These are phyloP conservation scores for Phlegmacium glaucopus DNA, from an alignment of 768 basidiomycete genomes.

Conservation along the genomic window DNA sequence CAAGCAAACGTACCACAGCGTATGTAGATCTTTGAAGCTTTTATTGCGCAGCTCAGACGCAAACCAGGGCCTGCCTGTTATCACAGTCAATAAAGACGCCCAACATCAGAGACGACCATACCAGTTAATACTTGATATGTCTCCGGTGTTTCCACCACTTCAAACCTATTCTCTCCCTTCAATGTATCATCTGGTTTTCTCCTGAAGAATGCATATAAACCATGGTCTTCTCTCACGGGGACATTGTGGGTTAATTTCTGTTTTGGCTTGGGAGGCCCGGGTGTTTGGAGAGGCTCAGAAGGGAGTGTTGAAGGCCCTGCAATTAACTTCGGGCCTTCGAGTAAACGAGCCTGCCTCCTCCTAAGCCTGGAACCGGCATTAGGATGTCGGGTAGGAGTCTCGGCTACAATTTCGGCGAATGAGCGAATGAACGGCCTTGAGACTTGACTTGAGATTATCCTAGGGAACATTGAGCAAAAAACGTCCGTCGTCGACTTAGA, in stretches of 20 bases:
- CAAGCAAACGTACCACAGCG: constrained; percentile 88
- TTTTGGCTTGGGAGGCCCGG: constrained; percentile 1
- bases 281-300: constrained; percentile 8
- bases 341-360: no score
- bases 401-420: constrained; percentile 21
- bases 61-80: constrained; percentile 82
- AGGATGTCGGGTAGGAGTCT: constrained; percentile 12
- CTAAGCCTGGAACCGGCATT: neutral
- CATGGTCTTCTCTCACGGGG: constrained; percentile 56
- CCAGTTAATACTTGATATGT: constrained; percentile 26
- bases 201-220: constrained; percentile 76
- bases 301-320: no score
- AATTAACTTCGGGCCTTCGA: no score
- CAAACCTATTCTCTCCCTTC: constrained; percentile 47
- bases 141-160: constrained; percentile 39
- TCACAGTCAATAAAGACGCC: constrained; percentile 2
- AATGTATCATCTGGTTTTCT: constrained; percentile 43
- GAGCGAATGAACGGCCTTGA: constrained; percentile 17
- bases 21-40: constrained; percentile 91
- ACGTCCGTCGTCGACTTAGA: constrained; percentile 4
- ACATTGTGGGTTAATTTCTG: constrained; percentile 15
- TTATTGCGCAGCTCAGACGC: constrained; percentile 86
- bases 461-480: constrained; percentile 5
- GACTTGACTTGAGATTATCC: constrained; percentile 12
- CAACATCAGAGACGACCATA: constrained; percentile 3